phyloP scores from a whole-genome alignment of 176 grass and related monocot species.

The Triticum turgidum region DNA sequence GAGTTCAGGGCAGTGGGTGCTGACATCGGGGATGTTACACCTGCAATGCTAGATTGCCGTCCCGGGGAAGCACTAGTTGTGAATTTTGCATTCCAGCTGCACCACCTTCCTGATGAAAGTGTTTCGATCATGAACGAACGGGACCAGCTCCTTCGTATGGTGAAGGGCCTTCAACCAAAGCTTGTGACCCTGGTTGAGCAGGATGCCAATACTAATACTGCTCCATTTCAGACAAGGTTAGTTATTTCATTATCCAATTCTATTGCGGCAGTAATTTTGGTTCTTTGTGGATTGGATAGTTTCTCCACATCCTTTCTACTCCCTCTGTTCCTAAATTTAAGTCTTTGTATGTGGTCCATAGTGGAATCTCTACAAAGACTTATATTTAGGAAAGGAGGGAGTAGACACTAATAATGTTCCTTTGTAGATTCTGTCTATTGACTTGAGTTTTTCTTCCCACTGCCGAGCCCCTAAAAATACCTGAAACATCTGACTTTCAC shows the following conservation, averaged over 20 bases:
- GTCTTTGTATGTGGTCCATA: no score
- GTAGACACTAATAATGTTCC: background rate
- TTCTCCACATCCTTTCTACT: background rate
- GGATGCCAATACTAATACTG: conserved; percentile 93
- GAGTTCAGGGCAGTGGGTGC: conserved; percentile 83
- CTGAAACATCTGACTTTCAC: conserved; percentile 25
- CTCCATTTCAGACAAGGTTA: conserved; percentile 91
- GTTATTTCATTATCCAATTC: background rate
- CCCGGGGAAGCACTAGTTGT: conserved; percentile 78
- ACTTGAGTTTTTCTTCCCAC: background rate
- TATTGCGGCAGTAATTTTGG: background rate
- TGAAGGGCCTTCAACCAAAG: conserved; percentile 85
- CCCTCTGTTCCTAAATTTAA: no score
- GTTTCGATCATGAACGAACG: conserved; percentile 91
- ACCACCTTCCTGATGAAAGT: conserved; percentile 98
- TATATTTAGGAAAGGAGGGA: no score
- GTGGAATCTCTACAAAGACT: no score
- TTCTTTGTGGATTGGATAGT: background rate
- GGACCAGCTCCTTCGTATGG: conserved; percentile 91
- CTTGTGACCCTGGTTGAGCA: conserved; percentile 93
- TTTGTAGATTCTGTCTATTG: background rate
- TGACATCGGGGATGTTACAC: conserved; percentile 75
- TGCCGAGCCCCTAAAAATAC: background rate
- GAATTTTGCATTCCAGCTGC: conserved; percentile 97
- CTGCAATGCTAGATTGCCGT: conserved; percentile 78